Conservation (phyloP, 805 yeast species). For the Schwanniomyces sp. region DNA sequence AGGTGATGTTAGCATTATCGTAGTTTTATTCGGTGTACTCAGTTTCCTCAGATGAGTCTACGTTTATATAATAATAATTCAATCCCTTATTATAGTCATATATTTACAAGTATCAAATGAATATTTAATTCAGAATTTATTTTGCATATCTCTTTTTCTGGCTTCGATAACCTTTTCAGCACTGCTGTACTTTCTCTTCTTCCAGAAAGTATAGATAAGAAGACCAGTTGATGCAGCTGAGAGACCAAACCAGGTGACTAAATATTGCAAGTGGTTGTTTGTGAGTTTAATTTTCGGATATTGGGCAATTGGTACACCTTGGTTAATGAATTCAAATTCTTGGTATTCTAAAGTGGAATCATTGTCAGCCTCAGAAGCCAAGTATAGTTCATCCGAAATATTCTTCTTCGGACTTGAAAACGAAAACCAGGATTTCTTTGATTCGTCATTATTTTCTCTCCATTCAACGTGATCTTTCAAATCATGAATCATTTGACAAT, state of each 20-base stretch:
- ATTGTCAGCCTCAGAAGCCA: slow-evolving; percentile 16
- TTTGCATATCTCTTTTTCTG: slow-evolving; percentile 37
- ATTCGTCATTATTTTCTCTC: slow-evolving; percentile 13
- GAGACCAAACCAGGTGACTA: slow-evolving; percentile 94
- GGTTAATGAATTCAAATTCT: slow-evolving; percentile 57
- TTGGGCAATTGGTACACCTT: slow-evolving; percentile 91
- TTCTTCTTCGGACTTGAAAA: slow-evolving; percentile 4
- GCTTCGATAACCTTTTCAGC: slow-evolving; percentile 43
- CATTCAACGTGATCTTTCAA: slow-evolving; percentile 63
- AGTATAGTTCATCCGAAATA: slow-evolving; percentile 16
- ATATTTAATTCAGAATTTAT: slow-evolving; percentile 8
- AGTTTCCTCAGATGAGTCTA: slow-evolving; percentile 15
- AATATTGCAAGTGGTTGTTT: slow-evolving; percentile 88
- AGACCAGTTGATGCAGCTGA: slow-evolving; percentile 70
- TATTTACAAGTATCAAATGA: slow-evolving; percentile 1
- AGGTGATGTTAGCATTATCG: slow-evolving; percentile 36
- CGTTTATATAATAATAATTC: background rate
- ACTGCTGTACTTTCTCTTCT: slow-evolving; percentile 26
- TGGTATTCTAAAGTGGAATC: slow-evolving; percentile 40
- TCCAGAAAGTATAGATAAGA: slow-evolving; percentile 41
- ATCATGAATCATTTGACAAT: slow-evolving; percentile 72
- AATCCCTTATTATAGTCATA: background rate
- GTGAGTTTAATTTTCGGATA: slow-evolving; percentile 76
- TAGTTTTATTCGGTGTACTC: slow-evolving; percentile 37
- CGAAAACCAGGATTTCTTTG: slow-evolving; percentile 3